phyloP scores from a whole-genome alignment of 176 grass and related monocot genomes.

The Canna indica region DNA sequence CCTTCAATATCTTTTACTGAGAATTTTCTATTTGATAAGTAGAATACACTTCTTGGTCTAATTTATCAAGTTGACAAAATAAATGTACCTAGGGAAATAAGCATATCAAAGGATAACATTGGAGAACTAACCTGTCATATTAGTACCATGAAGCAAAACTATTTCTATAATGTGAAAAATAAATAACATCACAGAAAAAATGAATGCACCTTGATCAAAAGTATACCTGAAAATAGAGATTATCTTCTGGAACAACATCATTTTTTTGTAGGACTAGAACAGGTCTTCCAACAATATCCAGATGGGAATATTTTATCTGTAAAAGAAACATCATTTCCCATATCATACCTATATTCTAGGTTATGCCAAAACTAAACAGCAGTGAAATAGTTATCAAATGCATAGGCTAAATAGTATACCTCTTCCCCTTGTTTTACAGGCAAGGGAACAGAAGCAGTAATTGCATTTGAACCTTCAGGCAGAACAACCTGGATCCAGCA shows the following conservation, averaged over 20 bases:
- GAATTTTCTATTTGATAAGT: neutral
- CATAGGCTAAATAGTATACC: conserved; percentile 28
- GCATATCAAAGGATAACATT: neutral
- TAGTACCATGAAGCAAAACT: neutral
- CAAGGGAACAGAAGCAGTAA: conserved; percentile 67
- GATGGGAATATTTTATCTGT: conserved; percentile 95
- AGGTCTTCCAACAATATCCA: conserved; percentile 84
- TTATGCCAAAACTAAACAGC: conserved; percentile 22
- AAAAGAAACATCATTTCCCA: neutral
- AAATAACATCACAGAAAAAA: neutral
- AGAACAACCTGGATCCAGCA: conserved; percentile 55
- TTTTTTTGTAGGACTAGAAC: conserved; percentile 74
- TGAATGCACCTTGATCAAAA: neutral
- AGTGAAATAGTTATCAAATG: neutral
- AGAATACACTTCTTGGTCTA: neutral
- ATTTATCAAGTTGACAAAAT: neutral
- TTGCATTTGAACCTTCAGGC: conserved; percentile 94
- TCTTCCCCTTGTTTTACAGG: conserved; percentile 62
- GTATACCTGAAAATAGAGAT: conserved; percentile 84
- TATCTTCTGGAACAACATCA: conserved; percentile 95
- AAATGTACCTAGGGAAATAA: neutral
- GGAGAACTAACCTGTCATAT: neutral
- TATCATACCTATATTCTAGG: neutral
- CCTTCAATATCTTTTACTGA: neutral
- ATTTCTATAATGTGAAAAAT: neutral